Percentiles rank a stretch among this genome's conserved stretches.
Conservation (phyloP, 192 early-diverging fungal species). For the Linnemannia schmuckeri region DNA sequence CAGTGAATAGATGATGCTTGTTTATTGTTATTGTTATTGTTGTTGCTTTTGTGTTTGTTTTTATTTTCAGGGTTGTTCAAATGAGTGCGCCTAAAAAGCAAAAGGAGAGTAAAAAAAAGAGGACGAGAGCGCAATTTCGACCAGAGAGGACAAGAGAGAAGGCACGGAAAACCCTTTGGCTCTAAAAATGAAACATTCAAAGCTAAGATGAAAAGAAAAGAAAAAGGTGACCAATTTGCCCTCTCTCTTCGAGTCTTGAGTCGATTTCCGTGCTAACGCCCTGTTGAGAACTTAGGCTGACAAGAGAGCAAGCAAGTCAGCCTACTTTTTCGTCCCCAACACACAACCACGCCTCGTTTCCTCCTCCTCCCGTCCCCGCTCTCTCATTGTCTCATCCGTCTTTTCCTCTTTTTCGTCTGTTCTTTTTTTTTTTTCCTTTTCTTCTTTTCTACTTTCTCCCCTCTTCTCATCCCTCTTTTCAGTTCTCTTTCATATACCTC, state of each 20-base stretch:
- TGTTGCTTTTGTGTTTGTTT: not conserved
- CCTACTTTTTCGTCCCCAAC: too few species aligned
- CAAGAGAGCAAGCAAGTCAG: not conserved
- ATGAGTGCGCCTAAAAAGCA: not conserved
- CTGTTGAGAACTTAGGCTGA: too few species aligned
- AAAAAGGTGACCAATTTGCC: not conserved
- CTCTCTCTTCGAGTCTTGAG: not conserved
- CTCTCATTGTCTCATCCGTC: not conserved
- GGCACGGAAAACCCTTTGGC: not conserved
- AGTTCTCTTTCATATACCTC: not conserved
- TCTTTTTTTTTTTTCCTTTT: not conserved
- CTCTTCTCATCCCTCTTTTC: not conserved
- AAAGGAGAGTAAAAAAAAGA: not conserved
- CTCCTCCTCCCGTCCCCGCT: not conserved
- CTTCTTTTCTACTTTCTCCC: not conserved
- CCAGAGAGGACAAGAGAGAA: not conserved
- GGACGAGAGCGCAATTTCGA: not conserved
- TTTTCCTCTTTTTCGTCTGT: not conserved
- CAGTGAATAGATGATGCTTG: not conserved
- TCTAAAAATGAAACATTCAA: not conserved
- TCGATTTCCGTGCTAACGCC: not conserved
- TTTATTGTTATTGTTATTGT: not conserved
- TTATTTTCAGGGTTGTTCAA: conserved; percentile 4
- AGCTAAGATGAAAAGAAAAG: not conserved
- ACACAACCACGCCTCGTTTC: not conserved